Evolutionary conservation across 805 yeast genomes (phyloP).

Genomic region (Ogataea trehalophila): DNA sequence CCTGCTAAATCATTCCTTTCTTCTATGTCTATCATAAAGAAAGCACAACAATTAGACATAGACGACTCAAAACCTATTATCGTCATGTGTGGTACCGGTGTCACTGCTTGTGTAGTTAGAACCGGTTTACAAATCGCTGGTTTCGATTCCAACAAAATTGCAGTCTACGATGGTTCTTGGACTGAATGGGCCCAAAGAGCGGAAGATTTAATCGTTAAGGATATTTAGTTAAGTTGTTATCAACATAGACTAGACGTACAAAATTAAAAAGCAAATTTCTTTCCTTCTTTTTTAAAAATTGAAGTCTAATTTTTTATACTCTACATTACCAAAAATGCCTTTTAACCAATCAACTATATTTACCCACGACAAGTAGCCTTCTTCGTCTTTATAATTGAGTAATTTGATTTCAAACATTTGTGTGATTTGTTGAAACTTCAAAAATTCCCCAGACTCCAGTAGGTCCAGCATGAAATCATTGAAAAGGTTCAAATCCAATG

Average conservation of each 20-base stretch:
- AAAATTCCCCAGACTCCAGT: constrained; percentile 16
- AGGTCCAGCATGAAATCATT: constrained; percentile 24
- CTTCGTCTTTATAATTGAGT: neutral
- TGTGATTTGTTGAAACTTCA: constrained; percentile 17
- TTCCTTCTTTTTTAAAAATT: constrained; percentile 3
- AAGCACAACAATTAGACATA: constrained; percentile 41
- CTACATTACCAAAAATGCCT: constrained; percentile 8
- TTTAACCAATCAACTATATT: constrained; percentile 13
- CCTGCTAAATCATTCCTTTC: constrained; percentile 44
- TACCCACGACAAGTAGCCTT: constrained; percentile 20
- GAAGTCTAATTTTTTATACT: constrained; percentile 11
- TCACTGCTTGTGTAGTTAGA: constrained; percentile 84
- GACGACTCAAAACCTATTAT: constrained; percentile 58
- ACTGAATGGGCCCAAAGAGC: constrained; percentile 83
- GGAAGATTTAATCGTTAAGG: constrained; percentile 50
- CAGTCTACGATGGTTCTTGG: constrained; percentile 86
- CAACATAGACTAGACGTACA: neutral
- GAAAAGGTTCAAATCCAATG: constrained; percentile 24
- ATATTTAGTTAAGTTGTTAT: constrained; percentile 2
- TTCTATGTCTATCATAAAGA: constrained; percentile 38
- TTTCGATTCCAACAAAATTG: constrained; percentile 38
- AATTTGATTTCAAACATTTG: constrained; percentile 13
- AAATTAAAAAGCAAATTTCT: neutral
- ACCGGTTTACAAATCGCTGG: constrained; percentile 63
- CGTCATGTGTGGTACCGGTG: constrained; percentile 95